Conservation (phyloP, 495 filamentous ascomycete species). For the Tuber borchii region DNA sequence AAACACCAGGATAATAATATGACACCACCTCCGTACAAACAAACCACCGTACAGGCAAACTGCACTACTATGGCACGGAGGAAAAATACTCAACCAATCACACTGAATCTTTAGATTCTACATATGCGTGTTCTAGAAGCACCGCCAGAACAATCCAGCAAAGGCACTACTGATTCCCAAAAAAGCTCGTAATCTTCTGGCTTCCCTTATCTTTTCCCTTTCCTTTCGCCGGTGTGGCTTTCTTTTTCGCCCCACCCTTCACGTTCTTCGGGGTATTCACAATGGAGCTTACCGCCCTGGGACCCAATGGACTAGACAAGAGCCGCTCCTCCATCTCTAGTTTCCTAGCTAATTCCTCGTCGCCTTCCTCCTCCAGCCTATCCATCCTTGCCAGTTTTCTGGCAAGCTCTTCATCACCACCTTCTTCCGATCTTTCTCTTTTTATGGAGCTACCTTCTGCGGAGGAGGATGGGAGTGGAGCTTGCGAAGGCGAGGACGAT, state of each 20-base stretch:
- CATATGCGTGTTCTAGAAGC: neutral
- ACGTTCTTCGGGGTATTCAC: constrained; percentile 7
- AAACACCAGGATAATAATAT: neutral
- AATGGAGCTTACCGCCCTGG: neutral
- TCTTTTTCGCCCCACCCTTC: constrained; percentile 43
- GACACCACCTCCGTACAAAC: neutral
- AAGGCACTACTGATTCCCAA: constrained; percentile 51
- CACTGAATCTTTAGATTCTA: neutral
- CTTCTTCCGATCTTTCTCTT: neutral
- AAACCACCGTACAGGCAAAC: neutral
- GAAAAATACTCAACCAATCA: neutral
- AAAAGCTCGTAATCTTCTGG: constrained; percentile 81
- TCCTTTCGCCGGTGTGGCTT: constrained; percentile 47
- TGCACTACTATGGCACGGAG: neutral
- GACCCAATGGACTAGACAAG: neutral
- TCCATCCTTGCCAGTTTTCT: constrained; percentile 49
- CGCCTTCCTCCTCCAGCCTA: constrained; percentile 45
- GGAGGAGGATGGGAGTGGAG: neutral
- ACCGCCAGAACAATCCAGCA: neutral
- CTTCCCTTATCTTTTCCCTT: constrained; percentile 50
- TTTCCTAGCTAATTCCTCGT: constrained; percentile 29
- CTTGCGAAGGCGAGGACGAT: neutral
- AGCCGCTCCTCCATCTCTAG: constrained; percentile 6
- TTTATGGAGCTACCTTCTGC: neutral
- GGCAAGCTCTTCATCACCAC: constrained; percentile 4